Evolutionary conservation across 257 asterid genomes (phyloP), one percentile per base, ranked within the genome.

Genomic region (Nicotiana noctiflora): DNA sequence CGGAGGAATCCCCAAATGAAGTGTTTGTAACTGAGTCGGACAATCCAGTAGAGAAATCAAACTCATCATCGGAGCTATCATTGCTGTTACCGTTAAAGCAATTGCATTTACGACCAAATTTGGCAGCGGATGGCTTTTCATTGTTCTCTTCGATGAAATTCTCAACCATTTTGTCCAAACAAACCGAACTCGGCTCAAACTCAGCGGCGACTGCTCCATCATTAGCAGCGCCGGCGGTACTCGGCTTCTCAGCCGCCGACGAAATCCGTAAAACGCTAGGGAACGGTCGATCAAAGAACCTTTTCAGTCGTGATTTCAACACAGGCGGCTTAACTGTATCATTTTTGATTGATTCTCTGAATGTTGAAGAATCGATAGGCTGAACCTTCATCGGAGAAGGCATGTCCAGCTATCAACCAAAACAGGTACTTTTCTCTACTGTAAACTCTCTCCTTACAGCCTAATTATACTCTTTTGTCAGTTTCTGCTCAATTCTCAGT

Each of bases 251-350:
- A n/a, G 94, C 68, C 19, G 84, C 82, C 17, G 92, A 84, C 6
- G 98, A 88, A 82, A 79, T 88, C 76, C 88, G 87, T 14, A 90
- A 81, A 52, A 90, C 97, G 55, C 92, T 90, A 82, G 85, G 91
- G 72, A 95, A 93, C n/a, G 97, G 98, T 19, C 97, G 95, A 89
- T 95, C 98, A 63, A 95, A 95, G 19, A 95, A 91, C 67, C 94
- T 89, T 86, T 90, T 92, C 65, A 95, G 86, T 75, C 98, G 86
- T 4, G 98, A 93, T 80, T 89, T 92, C 67, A 88, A 49, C 83
- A 90, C 89, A 77, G 94, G 92, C 84, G 94, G 92, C 86, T 85
- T 88, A 6, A 83, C 90, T 67, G 62, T 85, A 80, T 90, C 94
- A 76, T 61, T 84, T 25, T 68, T 84, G 80, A 85, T 83, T n/a